Evolutionary conservation across 2,329 filamentous ascomycete species (phyloP), one percentile per base, ranked within the genome.

Genomic region (Pyrenophora graminea): DNA sequence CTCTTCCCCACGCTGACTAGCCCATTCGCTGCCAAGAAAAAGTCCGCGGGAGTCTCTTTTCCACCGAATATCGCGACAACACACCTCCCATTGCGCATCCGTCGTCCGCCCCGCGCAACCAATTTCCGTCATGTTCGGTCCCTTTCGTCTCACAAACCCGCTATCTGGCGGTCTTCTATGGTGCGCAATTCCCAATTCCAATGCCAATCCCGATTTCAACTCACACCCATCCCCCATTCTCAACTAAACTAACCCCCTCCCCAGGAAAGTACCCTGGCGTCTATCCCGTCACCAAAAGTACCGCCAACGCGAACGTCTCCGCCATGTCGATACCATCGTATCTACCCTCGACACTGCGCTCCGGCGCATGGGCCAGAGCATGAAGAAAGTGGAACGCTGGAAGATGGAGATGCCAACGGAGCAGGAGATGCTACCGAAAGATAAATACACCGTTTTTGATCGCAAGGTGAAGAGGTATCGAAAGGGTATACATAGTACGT

Each of bases 391-490:
- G 52, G 88, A 96, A 74, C 79, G 87, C 69, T 99, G 94, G 94
- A 96, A 94, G 80, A 82, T 82, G 32, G 91, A 96, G 76, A 99
- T 99, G 94, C 94, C 94, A 18, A 89, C 85, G 21, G 94, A 99
- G 81, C 83, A 85, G 68, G 91, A 97, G 81, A 99, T 99, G 94
- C 73, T 96, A 73, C 88, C 94, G 39, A 88, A 85, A 76, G 94
- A 99, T 79, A 99, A 99, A 79, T 99, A 99, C 79, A 96, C 91
- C 23, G 88, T 99, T 68, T 99, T 97, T 76, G 93, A 96, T 76
- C 87, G 92, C 66, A 97, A 97, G 77, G 91, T 89, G 74, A 96
- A 92, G 85, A 87, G 85, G 66, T 99, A 97, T 75, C 83, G 94
- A 72, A 99, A 99, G 85, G 90, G 91, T 48, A 92, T 99, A 74